phyloP scores from a whole-genome alignment of 768 basidiomycete genomes.

The Auriscalpium vulgare region DNA sequence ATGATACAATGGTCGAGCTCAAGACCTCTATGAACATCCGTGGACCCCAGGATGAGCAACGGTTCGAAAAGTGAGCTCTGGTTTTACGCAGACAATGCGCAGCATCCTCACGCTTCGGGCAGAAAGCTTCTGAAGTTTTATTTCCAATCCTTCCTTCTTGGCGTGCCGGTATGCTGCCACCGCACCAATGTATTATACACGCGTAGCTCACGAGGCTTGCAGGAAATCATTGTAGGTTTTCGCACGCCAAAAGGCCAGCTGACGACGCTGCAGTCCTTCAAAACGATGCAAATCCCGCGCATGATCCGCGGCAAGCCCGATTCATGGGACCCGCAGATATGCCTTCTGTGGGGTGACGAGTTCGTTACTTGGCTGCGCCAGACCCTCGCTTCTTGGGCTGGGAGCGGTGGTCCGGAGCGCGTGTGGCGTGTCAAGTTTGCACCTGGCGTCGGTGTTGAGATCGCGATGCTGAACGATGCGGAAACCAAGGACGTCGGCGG shows the following conservation, averaged over 20 bases:
- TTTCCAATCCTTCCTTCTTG: conserved; percentile 85
- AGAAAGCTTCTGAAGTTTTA: conserved; percentile 92
- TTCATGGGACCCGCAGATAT: conserved; percentile 71
- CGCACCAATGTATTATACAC: too few species aligned
- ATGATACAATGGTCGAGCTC: conserved; percentile 72
- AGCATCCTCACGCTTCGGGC: conserved; percentile 5
- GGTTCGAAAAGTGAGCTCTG: conserved; percentile 65
- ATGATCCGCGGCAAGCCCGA: conserved; percentile 64
- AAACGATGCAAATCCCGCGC: conserved; percentile 74
- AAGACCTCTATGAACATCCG: conserved; percentile 78
- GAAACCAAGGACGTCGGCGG: conserved; percentile 51
- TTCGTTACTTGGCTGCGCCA: conserved; percentile 48
- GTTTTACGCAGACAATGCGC: neutral
- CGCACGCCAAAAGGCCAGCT: conserved; percentile 70
- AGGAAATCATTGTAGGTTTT: conserved; percentile 87
- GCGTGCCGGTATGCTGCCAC: conserved; percentile 56
- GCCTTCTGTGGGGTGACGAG: conserved; percentile 64
- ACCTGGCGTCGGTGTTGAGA: conserved; percentile 50
- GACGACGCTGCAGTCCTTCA: conserved; percentile 59
- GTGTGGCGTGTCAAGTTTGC: conserved; percentile 71
- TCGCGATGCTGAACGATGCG: conserved; percentile 37
- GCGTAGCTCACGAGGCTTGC: conserved; percentile 17
- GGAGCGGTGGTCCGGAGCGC: conserved; percentile 4
- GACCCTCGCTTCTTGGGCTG: neutral
- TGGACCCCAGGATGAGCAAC: conserved; percentile 52